Base-by-base conservation (phyloP, 495 filamentous ascomycete genomes). In the Daldinia loculata region DNA sequence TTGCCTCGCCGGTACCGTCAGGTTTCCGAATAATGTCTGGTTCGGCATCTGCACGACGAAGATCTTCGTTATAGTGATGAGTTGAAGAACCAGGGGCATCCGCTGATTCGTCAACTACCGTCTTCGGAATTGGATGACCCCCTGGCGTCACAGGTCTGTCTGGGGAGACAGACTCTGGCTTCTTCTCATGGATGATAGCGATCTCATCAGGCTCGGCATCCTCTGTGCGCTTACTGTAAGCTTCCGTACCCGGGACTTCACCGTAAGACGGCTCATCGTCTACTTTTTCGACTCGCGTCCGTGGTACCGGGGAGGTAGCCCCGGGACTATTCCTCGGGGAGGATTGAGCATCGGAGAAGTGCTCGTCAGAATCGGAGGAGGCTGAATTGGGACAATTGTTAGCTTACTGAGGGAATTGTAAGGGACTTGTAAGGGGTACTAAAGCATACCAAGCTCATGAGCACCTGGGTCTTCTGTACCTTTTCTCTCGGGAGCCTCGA, bases 281-380 rank as follows among this genome's bases (percentile, higher is more conserved):
- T 52, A 97, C 86, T 80, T 91, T 93, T 79, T 96, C 93, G 27
- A 97, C 92, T 53, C 94, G 83, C 14, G 91, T 96, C 63, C 82
- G 87, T n/a, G 94, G 94, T 70, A 97, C 89, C 32, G 91, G 89
- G 14, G 83, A 85, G 56, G 74, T 83, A 80, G 63, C 84, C 84
- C 67, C 84, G 82, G 58, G 86, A 41, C 67, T 76, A 87, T 56
- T 86, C 85, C 71, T 76, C 59, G 80, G 82, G 67, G 88, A 91
- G 78, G 95, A 92, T 63, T 89, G 91, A 66, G 94, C 94, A 84
- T 97, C 94, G 56, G 93, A 93, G 78, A 94, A 97, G 80, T 97
- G 92, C 56, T 97, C 94, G 29, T 96, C 93, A 50, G 89, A 91
- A 63, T 90, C 90, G 19, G 91, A 91, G 53, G 82, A 85, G 78